Evolutionary conservation across 2,329 filamentous ascomycete species (phyloP).

Genomic region (Aspergillus melleus): DNA sequence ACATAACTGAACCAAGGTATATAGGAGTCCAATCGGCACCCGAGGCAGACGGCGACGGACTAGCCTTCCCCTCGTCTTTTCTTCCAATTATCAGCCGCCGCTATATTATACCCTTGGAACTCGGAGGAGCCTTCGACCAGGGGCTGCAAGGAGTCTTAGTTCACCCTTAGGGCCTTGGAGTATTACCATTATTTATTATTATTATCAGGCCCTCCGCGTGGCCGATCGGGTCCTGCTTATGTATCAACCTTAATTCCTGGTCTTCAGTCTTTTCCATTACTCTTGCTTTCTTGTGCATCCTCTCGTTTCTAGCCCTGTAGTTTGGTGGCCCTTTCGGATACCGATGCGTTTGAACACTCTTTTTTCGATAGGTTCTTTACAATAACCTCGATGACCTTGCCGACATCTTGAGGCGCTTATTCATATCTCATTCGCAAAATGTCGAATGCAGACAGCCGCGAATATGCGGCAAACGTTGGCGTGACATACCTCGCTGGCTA

Average conservation of each 20-base stretch:
- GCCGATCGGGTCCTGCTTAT: background rate
- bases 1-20: slow-evolving; percentile 3
- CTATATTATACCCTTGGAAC: slow-evolving; percentile 4
- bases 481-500: slow-evolving; percentile 56
- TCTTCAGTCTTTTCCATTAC: background rate
- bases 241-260: background rate
- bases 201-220: slow-evolving; percentile 1
- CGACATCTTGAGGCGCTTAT: background rate
- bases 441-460: slow-evolving; percentile 12
- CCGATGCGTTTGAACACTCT: background rate
- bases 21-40: slow-evolving; percentile 5
- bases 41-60: slow-evolving; percentile 2
- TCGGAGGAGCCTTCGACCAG: background rate
- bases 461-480: slow-evolving; percentile 9
- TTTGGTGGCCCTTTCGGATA: background rate
- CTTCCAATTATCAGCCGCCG: background rate
- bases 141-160: background rate
- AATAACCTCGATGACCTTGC: background rate
- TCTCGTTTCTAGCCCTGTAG: background rate
- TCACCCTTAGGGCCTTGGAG: background rate
- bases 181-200: background rate
- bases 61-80: slow-evolving; percentile 5
- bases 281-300: background rate
- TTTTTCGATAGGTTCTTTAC: background rate
- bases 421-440: slow-evolving; percentile 17